Evolutionary conservation across 2,329 filamentous ascomycete species (phyloP), one percentile per base, ranked within the genome.

Genomic region (Parastagonospora avenae): DNA sequence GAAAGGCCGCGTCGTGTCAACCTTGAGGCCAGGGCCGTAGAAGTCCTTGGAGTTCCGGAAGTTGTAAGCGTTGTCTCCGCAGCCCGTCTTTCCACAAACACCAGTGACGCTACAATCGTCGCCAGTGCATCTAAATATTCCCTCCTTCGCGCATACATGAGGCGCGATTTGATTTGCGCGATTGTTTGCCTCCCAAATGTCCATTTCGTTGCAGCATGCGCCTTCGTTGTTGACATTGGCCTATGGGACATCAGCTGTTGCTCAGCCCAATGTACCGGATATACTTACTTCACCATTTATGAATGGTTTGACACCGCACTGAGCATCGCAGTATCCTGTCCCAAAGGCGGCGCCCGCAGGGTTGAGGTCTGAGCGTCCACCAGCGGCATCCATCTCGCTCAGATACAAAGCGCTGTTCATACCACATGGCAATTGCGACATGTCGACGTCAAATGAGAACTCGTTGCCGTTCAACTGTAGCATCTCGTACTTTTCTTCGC

Each of bases 381-480:
- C 73, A 35, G 66, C 55, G 8, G 61, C 69, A 45, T 70, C 59
- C 73, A 76, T 76, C 57, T 75, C 73, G 12, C 67, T 70, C 8
- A 75, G 61, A 43, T 76, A 76, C 5, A 76, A 48, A 42, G 73
- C 73, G 35, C 73, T 72, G 45, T 76, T 76, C 70, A 75, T 75
- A 27, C 73, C 73, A 55, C 74, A 75, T 4, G 72, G 73, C n/a
- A 75, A 60, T 57, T 71, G 74, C 4, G 73, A 75, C 2, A 70
- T 83, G 67, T 90, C 87, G 24, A 89, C 86, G 48, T 89, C 86
- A 55, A 90, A 89, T 47, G 85, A 86, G 74, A 90, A 86, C 72
- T 90, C 87, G 66, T 86, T 81, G 73, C 84, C 85, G 46, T 85
- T 77, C 50, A 89, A 77, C 52, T 83, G 80, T 75, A 89, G 86